Percentiles rank a stretch among this genome's conserved stretches.
phyloP scores from a whole-genome alignment of 2,329 filamentous ascomycete genomes.

The Colletotrichum falcatum region DNA sequence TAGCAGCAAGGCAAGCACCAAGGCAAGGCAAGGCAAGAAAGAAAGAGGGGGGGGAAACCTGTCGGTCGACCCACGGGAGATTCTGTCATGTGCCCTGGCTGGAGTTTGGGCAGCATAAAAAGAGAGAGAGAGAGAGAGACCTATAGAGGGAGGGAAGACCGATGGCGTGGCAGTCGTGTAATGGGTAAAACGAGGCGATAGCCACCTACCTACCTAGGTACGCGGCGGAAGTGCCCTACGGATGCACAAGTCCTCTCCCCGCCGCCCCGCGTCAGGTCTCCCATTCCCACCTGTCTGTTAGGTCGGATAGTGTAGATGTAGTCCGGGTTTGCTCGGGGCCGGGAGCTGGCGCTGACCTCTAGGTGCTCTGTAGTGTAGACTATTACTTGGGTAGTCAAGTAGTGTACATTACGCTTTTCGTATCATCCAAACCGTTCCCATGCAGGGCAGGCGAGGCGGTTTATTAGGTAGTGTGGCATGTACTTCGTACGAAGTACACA shows the following conservation, averaged over 20 bases:
- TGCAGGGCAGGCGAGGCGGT: slow-evolving; percentile 10
- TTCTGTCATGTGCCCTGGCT: neutral
- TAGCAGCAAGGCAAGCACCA: slow-evolving; percentile 1
- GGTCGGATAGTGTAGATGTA: too few species aligned
- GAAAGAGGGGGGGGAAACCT: too few species aligned
- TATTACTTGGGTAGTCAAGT: slow-evolving; percentile 20
- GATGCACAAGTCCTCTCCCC: too few species aligned
- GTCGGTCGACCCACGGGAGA: neutral
- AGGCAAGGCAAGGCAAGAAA: too few species aligned
- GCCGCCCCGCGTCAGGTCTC: too few species aligned
- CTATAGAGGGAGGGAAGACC: neutral
- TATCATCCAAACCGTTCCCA: slow-evolving; percentile 6
- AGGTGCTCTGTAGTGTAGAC: neutral
- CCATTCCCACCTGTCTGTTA: too few species aligned
- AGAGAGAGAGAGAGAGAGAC: too few species aligned
- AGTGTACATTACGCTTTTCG: too few species aligned
- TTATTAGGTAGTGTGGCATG: neutral
- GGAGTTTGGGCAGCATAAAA: neutral
- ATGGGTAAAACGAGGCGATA: neutral
- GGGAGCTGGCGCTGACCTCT: neutral
- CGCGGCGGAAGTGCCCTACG: neutral
- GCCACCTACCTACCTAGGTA: too few species aligned
- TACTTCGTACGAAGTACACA: too few species aligned
- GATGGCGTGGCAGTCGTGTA: neutral
- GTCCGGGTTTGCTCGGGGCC: neutral